Percentiles rank a stretch among this genome's conserved stretches.
Conservation (phyloP, 306 rosid species). For the Prunus dulcis region DNA sequence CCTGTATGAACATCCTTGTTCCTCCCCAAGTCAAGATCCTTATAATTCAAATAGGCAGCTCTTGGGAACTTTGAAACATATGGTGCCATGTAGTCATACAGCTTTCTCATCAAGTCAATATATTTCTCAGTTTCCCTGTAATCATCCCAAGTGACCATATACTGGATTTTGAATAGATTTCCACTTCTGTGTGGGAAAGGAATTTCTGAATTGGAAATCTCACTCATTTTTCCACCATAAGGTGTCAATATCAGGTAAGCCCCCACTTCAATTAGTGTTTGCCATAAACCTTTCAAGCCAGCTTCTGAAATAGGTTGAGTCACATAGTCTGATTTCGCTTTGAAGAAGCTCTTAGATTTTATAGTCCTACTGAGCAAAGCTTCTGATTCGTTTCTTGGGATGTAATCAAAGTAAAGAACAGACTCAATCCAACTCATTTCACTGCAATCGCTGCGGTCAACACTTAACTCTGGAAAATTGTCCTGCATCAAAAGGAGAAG, state of each 20-base stretch:
- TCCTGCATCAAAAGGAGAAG: slow-evolving; percentile 43
- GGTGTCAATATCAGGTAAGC: slow-evolving; percentile 51
- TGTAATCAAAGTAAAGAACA: slow-evolving; percentile 48
- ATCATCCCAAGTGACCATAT: slow-evolving; percentile 37
- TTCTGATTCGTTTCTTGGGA: slow-evolving; percentile 40
- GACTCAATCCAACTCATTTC: slow-evolving; percentile 73
- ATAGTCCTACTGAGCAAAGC: slow-evolving; percentile 49
- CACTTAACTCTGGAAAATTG: slow-evolving; percentile 54
- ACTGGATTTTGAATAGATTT: slow-evolving; percentile 61
- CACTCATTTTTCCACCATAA: slow-evolving; percentile 63
- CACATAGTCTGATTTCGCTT: slow-evolving; percentile 72
- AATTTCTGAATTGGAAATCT: slow-evolving; percentile 43
- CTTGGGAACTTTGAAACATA: slow-evolving; percentile 63
- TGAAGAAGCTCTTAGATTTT: slow-evolving; percentile 42
- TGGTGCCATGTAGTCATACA: slow-evolving; percentile 56
- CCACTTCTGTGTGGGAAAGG: slow-evolving; percentile 78
- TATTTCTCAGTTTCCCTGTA: slow-evolving; percentile 36
- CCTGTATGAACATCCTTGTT: background rate
- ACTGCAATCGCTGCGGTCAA: slow-evolving; percentile 39
- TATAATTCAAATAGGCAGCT: slow-evolving; percentile 68
- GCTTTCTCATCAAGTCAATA: slow-evolving; percentile 47
- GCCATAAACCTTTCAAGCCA: slow-evolving; percentile 55
- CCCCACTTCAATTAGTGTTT: slow-evolving; percentile 36
- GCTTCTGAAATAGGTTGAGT: slow-evolving; percentile 46
- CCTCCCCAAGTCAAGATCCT: slow-evolving; percentile 54